Evolutionary conservation across 202 grass and related monocot species (phyloP).

Genomic region (Setaria viridis): DNA sequence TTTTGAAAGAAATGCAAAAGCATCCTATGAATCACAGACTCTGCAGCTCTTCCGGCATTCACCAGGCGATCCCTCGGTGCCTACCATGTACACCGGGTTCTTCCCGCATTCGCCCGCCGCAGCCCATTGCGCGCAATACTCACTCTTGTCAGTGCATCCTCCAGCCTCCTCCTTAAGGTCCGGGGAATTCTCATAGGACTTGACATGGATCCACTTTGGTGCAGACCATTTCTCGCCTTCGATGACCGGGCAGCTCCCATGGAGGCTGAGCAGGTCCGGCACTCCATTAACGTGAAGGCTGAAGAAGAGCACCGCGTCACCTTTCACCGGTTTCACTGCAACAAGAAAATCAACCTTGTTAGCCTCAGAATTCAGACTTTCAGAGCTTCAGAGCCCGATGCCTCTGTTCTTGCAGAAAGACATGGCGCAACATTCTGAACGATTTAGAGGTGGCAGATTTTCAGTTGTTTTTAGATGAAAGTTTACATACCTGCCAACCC

Average conservation of each 20-base stretch:
- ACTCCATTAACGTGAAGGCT: conserved; percentile 57
- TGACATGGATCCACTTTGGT: conserved; percentile 73
- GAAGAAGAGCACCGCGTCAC: conserved; percentile 78
- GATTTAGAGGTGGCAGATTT: neutral
- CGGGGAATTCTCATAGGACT: conserved; percentile 38
- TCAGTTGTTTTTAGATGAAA: neutral
- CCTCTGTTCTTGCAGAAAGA: neutral
- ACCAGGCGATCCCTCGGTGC: conserved; percentile 36
- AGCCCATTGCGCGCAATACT: conserved; percentile 59
- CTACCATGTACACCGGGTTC: conserved; percentile 70
- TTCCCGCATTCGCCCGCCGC: conserved; percentile 51
- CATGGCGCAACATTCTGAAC: neutral
- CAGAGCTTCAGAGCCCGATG: neutral
- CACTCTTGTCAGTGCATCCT: conserved; percentile 54
- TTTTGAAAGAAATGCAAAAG: neutral
- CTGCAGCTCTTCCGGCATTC: conserved; percentile 63
- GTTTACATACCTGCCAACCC: conserved; percentile 64
- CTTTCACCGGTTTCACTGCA: conserved; percentile 80
- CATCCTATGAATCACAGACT: conserved; percentile 32
- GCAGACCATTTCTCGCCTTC: conserved; percentile 75
- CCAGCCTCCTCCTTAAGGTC: neutral
- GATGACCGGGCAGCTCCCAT: conserved; percentile 75
- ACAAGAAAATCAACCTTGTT: neutral
- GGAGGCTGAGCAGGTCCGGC: conserved; percentile 64
- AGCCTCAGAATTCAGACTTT: neutral